A percentile compares a stretch with the other conserved stretches of the same genome.
Evolutionary conservation across 768 basidiomycete genomes (phyloP).

Genomic region (Boletus pseudopeckii): DNA sequence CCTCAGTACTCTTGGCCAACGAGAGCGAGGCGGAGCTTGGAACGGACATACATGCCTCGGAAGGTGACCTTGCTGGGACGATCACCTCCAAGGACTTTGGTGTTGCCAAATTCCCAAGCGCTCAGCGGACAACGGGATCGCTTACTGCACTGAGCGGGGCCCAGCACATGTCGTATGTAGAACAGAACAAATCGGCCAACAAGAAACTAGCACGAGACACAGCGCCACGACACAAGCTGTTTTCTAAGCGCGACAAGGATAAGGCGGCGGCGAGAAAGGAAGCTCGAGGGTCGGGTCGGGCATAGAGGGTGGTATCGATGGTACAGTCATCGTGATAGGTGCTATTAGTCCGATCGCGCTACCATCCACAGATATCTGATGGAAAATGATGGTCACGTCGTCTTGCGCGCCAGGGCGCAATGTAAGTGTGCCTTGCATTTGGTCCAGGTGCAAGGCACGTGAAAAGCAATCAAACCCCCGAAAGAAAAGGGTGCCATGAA

Average conservation of each 20-base stretch:
- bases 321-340: conserved; percentile 12
- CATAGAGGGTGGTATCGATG: conserved; percentile 14
- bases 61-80: conserved; percentile 82
- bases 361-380: conserved; percentile 12
- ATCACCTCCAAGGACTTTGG: conserved; percentile 87
- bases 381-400: conserved; percentile 10
- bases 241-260: conserved; percentile 80
- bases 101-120: conserved; percentile 55
- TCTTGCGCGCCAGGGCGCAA: conserved; percentile 13
- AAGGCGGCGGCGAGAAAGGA: conserved; percentile 54
- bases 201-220: conserved; percentile 60
- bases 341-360: conserved; percentile 14
- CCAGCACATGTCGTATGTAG: conserved; percentile 90
- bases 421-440: conserved; percentile 16
- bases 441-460: conserved; percentile 31
- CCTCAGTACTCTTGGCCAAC: conserved; percentile 85
- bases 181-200: conserved; percentile 90
- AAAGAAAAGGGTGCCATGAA: conserved; percentile 25
- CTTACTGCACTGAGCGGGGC: conserved; percentile 82
- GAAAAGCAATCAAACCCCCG: conserved; percentile 27
- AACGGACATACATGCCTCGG: conserved; percentile 75
- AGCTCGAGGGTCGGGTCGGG: conserved; percentile 31
- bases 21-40: conserved; percentile 89
- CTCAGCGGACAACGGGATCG: conserved; percentile 78
- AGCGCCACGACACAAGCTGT: conserved; percentile 69